Percentiles rank a stretch among this genome's conserved stretches.
Evolutionary conservation across 768 basidiomycete species (phyloP).

Genomic region (Russula olivacea): DNA sequence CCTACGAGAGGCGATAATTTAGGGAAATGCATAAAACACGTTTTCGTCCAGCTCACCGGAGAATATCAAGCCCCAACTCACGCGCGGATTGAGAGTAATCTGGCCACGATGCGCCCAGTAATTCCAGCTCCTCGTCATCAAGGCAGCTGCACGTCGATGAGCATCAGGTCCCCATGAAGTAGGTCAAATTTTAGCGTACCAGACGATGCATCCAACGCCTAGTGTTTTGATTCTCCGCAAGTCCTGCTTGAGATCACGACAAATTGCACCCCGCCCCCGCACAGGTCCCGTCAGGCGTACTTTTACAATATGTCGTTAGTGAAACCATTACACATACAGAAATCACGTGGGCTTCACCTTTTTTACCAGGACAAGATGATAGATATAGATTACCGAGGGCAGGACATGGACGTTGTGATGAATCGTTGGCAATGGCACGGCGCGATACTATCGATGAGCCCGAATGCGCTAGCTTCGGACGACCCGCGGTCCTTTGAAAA

Average conservation of each 20-base stretch:
- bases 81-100: constrained; percentile 64
- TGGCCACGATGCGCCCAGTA: constrained; percentile 81
- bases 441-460: not conserved
- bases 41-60: constrained; percentile 48
- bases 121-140: constrained; percentile 76
- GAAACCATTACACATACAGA: not conserved
- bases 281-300: constrained; percentile 70
- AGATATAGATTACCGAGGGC: constrained; percentile 79
- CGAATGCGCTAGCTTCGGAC: constrained; percentile 8
- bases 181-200: constrained; percentile 41
- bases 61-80: constrained; percentile 65
- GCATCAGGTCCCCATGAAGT: not conserved
- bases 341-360: constrained; percentile 42
- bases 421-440: not conserved
- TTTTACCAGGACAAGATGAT: constrained; percentile 94
- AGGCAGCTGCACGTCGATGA: constrained; percentile 52
- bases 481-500: constrained; percentile 1
- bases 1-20: constrained; percentile 35
- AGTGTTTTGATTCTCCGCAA: constrained; percentile 65
- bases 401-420: constrained; percentile 13
- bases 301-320: constrained; percentile 27
- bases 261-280: constrained; percentile 75
- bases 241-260: constrained; percentile 75
- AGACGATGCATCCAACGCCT: constrained; percentile 77
- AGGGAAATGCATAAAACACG: not conserved